Base-by-base conservation (phyloP, 306 rosid genomes). In the Urtica urens region DNA sequence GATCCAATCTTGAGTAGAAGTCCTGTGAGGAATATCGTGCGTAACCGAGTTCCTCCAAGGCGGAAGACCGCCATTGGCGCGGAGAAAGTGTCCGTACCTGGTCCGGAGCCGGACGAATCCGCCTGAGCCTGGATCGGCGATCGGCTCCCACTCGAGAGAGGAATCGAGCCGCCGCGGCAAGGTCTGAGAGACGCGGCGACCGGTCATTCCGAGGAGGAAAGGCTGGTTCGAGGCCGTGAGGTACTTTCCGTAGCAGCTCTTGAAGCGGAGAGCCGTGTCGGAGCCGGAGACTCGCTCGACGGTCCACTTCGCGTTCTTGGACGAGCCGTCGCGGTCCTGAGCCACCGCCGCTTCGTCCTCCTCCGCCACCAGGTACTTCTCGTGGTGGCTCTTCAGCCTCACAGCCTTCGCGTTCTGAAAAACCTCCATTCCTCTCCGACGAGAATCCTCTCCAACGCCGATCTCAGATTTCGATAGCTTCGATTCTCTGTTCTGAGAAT, bases 11-110 rank as follows among this genome's bases (percentile, higher is more conserved):
- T 81, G 99, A 0, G 94, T 90, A 0, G 57, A 58, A 11, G 95
- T 75, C 42, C 95, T 60, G 6, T 74, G 82, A 0, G 99, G 99
- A 15, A 77, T 50, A 29, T 90, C 99, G 38, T 82, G 94, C 16
- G 99, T 90, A 7, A 90, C 78, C 3, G 94, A 77, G 68, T 90
- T 85, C 16, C 92, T 43, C 99, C 99, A 90, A 1, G 95, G 95
- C 0, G 99, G 99, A 16, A 90, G 5, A 0, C 95, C 94, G 0
- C 94, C 94, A 30, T 90, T 90, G 2, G 83, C 99, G 9, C 99
- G 62, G 26, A 90, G 52, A 53, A 85, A 90, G 35, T 90, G 63
- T 0, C 94, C 99, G 23, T 85, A 77, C 4, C 95, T 66, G 8
- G 95, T 81, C 61, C 68, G 81, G 29, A 90, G 68, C 78, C 67